A percentile compares a stretch with the other conserved stretches of the same genome.
Conservation (phyloP, 495 filamentous ascomycete genomes). For the Lindgomyces ingoldianus region DNA sequence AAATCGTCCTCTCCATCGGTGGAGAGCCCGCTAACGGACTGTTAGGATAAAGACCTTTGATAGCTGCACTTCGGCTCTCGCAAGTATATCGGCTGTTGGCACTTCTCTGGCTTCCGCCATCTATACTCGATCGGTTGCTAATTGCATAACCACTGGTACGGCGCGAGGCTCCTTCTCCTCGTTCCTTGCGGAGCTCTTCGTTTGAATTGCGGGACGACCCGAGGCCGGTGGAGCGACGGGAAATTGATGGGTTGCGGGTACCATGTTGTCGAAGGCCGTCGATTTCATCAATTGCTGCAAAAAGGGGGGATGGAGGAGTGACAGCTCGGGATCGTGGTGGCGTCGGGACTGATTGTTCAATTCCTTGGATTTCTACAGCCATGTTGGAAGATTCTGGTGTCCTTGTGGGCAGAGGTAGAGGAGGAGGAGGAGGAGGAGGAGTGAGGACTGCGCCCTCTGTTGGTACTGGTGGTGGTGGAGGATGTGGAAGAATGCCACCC, state of each 20-base stretch:
- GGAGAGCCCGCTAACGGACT: conserved; percentile 17
- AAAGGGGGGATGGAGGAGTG: conserved; percentile 34
- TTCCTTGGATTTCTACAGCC: not conserved
- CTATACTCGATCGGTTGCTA: conserved; percentile 18
- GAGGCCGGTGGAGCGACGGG: conserved; percentile 31
- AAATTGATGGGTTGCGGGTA: conserved; percentile 10
- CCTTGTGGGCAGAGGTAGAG: not conserved
- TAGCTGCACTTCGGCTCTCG: conserved; percentile 34
- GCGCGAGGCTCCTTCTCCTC: conserved; percentile 6
- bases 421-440: not conserved
- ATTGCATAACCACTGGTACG: conserved; percentile 31
- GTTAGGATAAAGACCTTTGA: conserved; percentile 37
- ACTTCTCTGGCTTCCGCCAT: conserved; percentile 3
- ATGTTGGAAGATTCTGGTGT: not conserved
- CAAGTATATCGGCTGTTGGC: conserved; percentile 20
- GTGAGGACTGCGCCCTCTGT: not conserved
- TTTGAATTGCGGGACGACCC: conserved; percentile 2
- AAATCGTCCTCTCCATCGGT: conserved; percentile 8
- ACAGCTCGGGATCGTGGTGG: conserved; percentile 17
- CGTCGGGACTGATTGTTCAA: too few relatives aligned
- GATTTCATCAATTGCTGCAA: conserved; percentile 34
- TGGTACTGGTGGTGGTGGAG: conserved; percentile 1
- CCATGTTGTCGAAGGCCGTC: conserved; percentile 12
- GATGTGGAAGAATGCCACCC: not conserved
- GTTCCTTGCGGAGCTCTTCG: conserved; percentile 18